Conservation (phyloP, 1,139 yeast species). For the Geotrichum citri-aurantii region DNA sequence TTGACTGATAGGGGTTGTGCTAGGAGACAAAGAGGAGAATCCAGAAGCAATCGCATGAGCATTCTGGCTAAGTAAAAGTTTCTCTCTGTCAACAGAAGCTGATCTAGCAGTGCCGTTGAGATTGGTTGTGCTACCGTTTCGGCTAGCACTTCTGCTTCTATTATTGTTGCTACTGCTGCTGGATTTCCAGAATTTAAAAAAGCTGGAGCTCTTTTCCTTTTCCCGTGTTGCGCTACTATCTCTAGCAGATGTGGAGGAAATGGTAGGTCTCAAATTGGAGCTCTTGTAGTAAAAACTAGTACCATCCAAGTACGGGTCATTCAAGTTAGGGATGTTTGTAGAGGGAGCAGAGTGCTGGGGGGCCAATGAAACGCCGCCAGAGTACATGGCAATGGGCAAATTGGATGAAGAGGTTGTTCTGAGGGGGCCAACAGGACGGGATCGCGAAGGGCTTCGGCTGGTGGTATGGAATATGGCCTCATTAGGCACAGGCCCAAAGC, state of each 20-base stretch:
- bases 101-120: background rate
- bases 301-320: slow-evolving; percentile 5
- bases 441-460: background rate
- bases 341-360: slow-evolving; percentile 10
- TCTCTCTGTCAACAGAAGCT: slow-evolving; percentile 1
- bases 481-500: background rate
- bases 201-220: background rate
- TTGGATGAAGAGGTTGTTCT: background rate
- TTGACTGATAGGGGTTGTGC: background rate
- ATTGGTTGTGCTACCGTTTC: background rate
- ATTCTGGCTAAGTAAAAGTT: background rate
- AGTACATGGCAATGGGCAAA: background rate
- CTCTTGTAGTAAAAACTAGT: slow-evolving; percentile 6
- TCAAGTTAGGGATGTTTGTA: background rate
- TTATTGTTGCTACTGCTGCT: background rate
- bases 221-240: slow-evolving; percentile 1
- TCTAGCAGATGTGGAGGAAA: slow-evolving; percentile 1
- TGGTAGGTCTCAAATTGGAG: background rate
- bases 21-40: background rate
- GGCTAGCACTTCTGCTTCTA: background rate
- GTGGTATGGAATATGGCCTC: background rate
- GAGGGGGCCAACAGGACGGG: background rate
- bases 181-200: background rate
- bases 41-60: slow-evolving; percentile 1
- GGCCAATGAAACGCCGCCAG: background rate